phyloP scores from a whole-genome alignment of 2,329 filamentous ascomycete genomes.

The Phialemonium atrogriseum region DNA sequence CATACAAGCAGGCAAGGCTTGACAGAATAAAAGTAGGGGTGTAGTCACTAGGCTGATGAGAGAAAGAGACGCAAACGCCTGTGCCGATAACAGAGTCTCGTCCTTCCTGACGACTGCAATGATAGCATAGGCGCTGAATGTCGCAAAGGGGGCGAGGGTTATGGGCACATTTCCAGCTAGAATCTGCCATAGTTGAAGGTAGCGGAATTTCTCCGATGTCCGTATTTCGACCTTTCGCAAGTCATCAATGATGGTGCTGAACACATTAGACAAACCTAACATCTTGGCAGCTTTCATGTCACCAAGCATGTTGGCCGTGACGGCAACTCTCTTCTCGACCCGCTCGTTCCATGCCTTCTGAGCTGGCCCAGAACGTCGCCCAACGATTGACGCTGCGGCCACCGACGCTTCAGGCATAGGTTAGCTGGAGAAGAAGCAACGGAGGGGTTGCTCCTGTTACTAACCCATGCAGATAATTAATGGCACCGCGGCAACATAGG shows the following conservation, averaged over 20 bases:
- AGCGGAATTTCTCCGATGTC: slow-evolving; percentile 18
- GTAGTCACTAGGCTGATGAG: slow-evolving; percentile 12
- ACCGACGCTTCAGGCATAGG: slow-evolving; percentile 8
- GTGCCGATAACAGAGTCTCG: slow-evolving; percentile 7
- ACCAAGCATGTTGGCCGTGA: slow-evolving; percentile 30
- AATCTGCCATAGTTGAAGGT: slow-evolving; percentile 12
- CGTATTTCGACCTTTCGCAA: slow-evolving; percentile 20
- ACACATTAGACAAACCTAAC: slow-evolving; percentile 21
- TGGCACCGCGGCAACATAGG: slow-evolving; percentile 16
- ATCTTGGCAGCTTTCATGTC: slow-evolving; percentile 39
- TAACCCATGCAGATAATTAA: slow-evolving; percentile 13
- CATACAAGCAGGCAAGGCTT: slow-evolving; percentile 10
- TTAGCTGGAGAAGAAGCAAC: background rate
- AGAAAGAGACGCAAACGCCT: slow-evolving; percentile 13
- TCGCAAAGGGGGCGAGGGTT: slow-evolving; percentile 3
- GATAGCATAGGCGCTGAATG: slow-evolving; percentile 16
- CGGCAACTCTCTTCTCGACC: slow-evolving; percentile 32
- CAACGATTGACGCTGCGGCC: slow-evolving; percentile 10
- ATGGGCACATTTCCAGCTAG: slow-evolving; percentile 11
- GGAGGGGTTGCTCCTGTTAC: background rate
- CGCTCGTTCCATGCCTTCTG: slow-evolving; percentile 31
- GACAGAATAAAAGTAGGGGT: slow-evolving; percentile 11
- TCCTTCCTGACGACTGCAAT: slow-evolving; percentile 12
- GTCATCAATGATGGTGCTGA: slow-evolving; percentile 16
- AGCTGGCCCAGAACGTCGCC: slow-evolving; percentile 11